A percentile compares a stretch with the other conserved stretches of the same genome.
These are phyloP conservation scores for Suhomyces ambrosiae DNA, from an alignment of 1,139 yeast genomes.

Conservation along the genomic window DNA sequence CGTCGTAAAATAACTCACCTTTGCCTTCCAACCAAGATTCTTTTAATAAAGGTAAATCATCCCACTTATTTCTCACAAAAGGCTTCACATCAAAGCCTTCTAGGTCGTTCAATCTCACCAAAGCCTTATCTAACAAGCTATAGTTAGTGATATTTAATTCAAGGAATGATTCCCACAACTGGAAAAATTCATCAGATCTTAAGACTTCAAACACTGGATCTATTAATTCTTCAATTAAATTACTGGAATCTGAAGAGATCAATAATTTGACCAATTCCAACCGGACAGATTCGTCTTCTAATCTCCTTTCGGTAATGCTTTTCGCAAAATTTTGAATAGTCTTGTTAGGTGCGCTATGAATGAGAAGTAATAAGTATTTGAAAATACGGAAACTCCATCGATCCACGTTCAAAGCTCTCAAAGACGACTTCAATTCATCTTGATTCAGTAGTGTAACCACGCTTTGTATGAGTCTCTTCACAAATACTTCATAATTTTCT, in stretches of 20 bases:
- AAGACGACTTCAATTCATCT: slow-evolving; percentile 28
- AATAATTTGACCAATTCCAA: slow-evolving; percentile 25
- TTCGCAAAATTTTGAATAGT: slow-evolving; percentile 29
- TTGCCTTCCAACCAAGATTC: slow-evolving; percentile 15
- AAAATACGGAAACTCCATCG: slow-evolving; percentile 36
- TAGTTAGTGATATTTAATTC: slow-evolving; percentile 15
- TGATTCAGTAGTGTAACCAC: slow-evolving; percentile 31
- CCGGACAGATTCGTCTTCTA: slow-evolving; percentile 20
- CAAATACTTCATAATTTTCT: slow-evolving; percentile 29
- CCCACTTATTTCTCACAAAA: slow-evolving; percentile 20
- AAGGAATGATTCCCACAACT: slow-evolving; percentile 25
- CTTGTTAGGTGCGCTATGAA: slow-evolving; percentile 39
- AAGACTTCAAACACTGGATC: slow-evolving; percentile 11
- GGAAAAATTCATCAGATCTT: slow-evolving; percentile 17
- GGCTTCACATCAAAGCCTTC: slow-evolving; percentile 19
- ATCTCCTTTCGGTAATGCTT: slow-evolving; percentile 21
- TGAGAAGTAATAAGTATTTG: slow-evolving; percentile 33
- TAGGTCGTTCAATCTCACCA: slow-evolving; percentile 17
- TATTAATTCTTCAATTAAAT: slow-evolving; percentile 24
- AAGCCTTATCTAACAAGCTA: slow-evolving; percentile 22
- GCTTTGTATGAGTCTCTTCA: slow-evolving; percentile 38
- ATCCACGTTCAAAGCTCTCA: slow-evolving; percentile 24
- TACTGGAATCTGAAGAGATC: slow-evolving; percentile 24
- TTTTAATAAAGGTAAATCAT: slow-evolving; percentile 17
- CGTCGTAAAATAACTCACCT: slow-evolving; percentile 8